A percentile compares a stretch with the other conserved stretches of the same genome.
Conservation (phyloP, 2,329 filamentous ascomycete genomes). For the Myrmaecium sp. region DNA sequence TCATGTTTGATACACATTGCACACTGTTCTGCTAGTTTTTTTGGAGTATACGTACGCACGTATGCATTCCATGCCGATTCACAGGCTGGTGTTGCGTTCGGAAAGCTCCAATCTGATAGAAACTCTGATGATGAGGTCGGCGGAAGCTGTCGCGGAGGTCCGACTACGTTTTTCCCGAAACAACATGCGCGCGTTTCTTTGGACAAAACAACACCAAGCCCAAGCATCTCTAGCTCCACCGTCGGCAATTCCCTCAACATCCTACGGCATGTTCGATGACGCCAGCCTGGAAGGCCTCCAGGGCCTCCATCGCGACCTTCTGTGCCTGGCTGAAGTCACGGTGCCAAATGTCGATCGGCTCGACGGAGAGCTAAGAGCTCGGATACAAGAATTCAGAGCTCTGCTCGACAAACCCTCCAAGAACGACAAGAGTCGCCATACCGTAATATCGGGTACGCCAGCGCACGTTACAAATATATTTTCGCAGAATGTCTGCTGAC, state of each 20-base stretch:
- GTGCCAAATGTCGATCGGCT: constrained; percentile 54
- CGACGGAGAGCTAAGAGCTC: constrained; percentile 45
- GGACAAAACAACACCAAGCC: constrained; percentile 2
- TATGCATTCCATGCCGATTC: too few relatives aligned
- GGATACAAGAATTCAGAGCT: constrained; percentile 49
- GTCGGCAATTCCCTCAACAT: constrained; percentile 7
- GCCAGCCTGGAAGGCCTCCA: constrained; percentile 62
- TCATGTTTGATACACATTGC: too few relatives aligned
- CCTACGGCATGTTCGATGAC: constrained; percentile 48
- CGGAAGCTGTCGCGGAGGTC: too few relatives aligned
- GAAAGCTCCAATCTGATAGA: too few relatives aligned
- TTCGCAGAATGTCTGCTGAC: background rate
- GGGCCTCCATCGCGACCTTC: constrained; percentile 71
- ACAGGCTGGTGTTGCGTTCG: too few relatives aligned
- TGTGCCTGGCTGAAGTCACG: constrained; percentile 55
- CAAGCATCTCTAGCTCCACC: too few relatives aligned
- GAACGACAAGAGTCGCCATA: constrained; percentile 57
- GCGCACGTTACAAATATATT: background rate
- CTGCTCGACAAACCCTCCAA: constrained; percentile 60
- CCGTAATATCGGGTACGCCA: constrained; percentile 47
- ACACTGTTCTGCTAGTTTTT: too few relatives aligned
- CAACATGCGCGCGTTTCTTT: background rate
- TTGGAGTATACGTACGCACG: too few relatives aligned
- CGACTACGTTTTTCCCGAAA: too few relatives aligned
- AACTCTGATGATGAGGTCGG: too few relatives aligned